Base-by-base conservation (phyloP, 257 asterid genomes). In the Catharanthus roseus region DNA sequence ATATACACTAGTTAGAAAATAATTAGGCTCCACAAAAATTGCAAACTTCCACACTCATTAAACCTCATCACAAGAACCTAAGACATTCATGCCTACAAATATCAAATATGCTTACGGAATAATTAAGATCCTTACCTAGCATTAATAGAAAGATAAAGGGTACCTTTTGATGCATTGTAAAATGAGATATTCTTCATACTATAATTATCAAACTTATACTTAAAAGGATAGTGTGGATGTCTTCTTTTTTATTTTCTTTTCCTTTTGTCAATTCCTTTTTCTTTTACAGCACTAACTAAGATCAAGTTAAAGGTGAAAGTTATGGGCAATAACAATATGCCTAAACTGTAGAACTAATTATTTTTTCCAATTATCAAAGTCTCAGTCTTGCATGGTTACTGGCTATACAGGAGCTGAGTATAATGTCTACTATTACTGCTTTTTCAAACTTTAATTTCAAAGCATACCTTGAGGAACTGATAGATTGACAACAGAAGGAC, bases 401-500 rank as follows among this genome's bases (percentile, higher is more conserved):
- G 12, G 39, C 34, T 15, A 28, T 28, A n/a, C 18, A 1, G 24
- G 51, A 12, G 19, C 19, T 3, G 55, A 4, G 23, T 15, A 49
- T 49, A 49, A 10, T 26, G 12, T 28, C 21, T 12, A 56, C 28
- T 8, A 56, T 7, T 60, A 60, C 21, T 57, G 13, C 64, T 13
- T 28, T 13, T 60, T 39, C 12, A n/a, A n/a, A n/a, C 31, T 38
- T 44, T 0, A 19, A 18, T 39, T 41, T 13, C 3, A 66, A 63
- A 55, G 26, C 64, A 65, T 65, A 85, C 97, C 89, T 78, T 76
- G 77, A 19, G 96, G 86, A 65, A 87, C 90, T 5, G 96, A 85
- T 80, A 92, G 78, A 82, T 92, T 86, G 53, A 92, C 98, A 74
- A 92, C 96, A 72, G 98, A 90, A 75, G 98, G 98, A 67, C 89